Percentiles rank a stretch among this genome's conserved stretches.
phyloP scores from a whole-genome alignment of 345 rosid genomes.

The Arabidopsis suecica region DNA sequence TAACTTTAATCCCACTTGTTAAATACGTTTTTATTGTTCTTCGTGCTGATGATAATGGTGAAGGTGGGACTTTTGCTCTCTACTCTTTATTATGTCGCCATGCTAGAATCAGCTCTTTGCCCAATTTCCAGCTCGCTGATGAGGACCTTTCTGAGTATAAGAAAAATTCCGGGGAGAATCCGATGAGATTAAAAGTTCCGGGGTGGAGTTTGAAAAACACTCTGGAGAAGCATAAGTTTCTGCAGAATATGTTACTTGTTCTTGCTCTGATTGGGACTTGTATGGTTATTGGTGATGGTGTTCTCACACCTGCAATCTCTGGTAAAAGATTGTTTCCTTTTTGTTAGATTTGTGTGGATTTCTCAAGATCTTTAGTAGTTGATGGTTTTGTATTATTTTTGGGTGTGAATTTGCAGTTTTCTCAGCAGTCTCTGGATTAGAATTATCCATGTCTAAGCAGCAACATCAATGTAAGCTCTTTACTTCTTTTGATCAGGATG shows the following conservation, averaged over 20 bases:
- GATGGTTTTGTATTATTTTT: slow-evolving; percentile 7
- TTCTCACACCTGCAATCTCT: slow-evolving; percentile 86
- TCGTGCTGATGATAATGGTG: slow-evolving; percentile 89
- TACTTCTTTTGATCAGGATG: background rate
- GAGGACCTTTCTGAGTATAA: slow-evolving; percentile 74
- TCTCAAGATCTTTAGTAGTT: slow-evolving; percentile 3
- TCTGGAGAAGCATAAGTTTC: slow-evolving; percentile 65
- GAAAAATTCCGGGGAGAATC: slow-evolving; percentile 43
- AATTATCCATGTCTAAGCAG: slow-evolving; percentile 75
- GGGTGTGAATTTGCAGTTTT: slow-evolving; percentile 61
- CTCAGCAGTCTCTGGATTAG: slow-evolving; percentile 90
- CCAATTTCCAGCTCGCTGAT: slow-evolving; percentile 85
- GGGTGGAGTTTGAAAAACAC: slow-evolving; percentile 67
- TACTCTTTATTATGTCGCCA: slow-evolving; percentile 80
- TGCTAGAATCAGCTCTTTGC: slow-evolving; percentile 75
- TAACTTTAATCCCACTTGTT: slow-evolving; percentile 71
- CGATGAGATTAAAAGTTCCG: slow-evolving; percentile 36
- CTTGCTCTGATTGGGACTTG: slow-evolving; percentile 87
- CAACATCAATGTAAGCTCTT: slow-evolving; percentile 75
- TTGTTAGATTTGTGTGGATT: background rate
- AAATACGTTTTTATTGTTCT: slow-evolving; percentile 85
- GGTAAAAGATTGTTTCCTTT: slow-evolving; percentile 48
- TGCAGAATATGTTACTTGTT: slow-evolving; percentile 73
- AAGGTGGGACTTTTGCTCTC: slow-evolving; percentile 90
- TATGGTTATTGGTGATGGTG: slow-evolving; percentile 97